A percentile compares a stretch with the other conserved stretches of the same genome.
Conservation (phyloP, 2,329 filamentous ascomycete species). For the Aureobasidium sp. region DNA sequence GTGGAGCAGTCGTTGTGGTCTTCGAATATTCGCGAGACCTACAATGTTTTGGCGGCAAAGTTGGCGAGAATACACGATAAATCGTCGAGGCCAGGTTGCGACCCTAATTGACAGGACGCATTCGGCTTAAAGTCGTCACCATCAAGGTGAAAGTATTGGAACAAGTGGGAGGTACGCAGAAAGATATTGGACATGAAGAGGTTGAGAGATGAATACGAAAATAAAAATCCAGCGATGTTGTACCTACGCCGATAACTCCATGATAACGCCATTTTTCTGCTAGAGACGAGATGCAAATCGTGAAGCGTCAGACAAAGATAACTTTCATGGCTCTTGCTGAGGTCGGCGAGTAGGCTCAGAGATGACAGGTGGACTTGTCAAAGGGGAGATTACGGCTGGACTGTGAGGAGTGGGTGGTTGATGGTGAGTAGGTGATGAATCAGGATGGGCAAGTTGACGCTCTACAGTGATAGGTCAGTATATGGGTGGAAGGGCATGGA, state of each 20-base stretch:
- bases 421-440: not conserved
- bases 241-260: not conserved
- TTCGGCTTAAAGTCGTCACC: not conserved
- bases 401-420: conserved; percentile 7
- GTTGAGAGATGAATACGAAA: not conserved
- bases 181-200: not conserved
- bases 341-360: not conserved
- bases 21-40: not conserved
- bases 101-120: not conserved
- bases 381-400: conserved; percentile 9
- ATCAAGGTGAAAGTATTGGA: too few relatives aligned
- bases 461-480: not conserved
- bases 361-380: not conserved
- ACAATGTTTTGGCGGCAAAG: too few relatives aligned
- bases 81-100: not conserved
- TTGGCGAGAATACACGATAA: not conserved
- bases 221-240: not conserved
- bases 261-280: conserved; percentile 1
- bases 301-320: not conserved
- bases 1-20: not conserved
- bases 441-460: not conserved
- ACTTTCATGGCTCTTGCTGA: not conserved
- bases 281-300: not conserved
- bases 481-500: not conserved
- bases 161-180: not conserved